Percentiles rank a stretch among this genome's conserved stretches.
These are phyloP conservation scores for Aspergillus incahuasiensis DNA, from an alignment of 495 filamentous ascomycete species.

Conservation along the genomic window DNA sequence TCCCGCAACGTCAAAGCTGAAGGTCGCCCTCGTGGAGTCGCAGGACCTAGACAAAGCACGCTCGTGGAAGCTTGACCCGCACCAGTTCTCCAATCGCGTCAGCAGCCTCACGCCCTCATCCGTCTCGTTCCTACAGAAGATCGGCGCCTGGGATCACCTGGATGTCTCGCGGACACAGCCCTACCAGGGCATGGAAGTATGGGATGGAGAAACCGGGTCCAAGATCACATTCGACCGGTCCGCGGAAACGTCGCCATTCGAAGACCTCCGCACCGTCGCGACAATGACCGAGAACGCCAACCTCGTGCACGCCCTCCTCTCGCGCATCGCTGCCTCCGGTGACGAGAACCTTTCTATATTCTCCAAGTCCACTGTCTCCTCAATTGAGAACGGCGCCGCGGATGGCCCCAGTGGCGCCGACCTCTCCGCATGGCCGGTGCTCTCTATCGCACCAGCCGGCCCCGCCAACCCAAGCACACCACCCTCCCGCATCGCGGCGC, in stretches of 20 bases:
- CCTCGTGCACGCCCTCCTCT: conserved; percentile 69
- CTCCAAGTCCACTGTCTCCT: conserved; percentile 68
- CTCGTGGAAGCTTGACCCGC: conserved; percentile 57
- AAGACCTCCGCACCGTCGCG: conserved; percentile 62
- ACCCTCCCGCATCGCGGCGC: conserved; percentile 58
- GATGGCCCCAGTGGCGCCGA: conserved; percentile 56
- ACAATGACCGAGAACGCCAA: conserved; percentile 97
- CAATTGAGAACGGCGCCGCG: conserved; percentile 67
- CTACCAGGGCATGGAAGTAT: conserved; percentile 92
- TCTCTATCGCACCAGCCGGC: conserved; percentile 54
- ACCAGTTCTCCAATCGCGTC: conserved; percentile 85
- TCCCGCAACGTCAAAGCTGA: conserved; percentile 67
- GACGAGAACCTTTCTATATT: conserved; percentile 59
- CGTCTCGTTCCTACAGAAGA: conserved; percentile 61
- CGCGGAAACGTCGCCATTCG: conserved; percentile 43
- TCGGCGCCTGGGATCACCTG: conserved; percentile 84
- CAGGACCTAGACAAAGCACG: conserved; percentile 70
- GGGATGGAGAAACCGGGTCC: conserved; percentile 88
- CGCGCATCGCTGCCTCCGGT: conserved; percentile 63
- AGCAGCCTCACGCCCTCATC: conserved; percentile 90
- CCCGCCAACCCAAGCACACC: conserved; percentile 18
- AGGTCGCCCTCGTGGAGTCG: conserved; percentile 83
- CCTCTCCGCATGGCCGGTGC: conserved; percentile 79
- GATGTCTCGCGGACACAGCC: conserved; percentile 66
- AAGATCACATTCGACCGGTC: conserved; percentile 84